Evolutionary conservation across 305 asterid genomes (phyloP).

Genomic region (Ajuga reptans): DNA sequence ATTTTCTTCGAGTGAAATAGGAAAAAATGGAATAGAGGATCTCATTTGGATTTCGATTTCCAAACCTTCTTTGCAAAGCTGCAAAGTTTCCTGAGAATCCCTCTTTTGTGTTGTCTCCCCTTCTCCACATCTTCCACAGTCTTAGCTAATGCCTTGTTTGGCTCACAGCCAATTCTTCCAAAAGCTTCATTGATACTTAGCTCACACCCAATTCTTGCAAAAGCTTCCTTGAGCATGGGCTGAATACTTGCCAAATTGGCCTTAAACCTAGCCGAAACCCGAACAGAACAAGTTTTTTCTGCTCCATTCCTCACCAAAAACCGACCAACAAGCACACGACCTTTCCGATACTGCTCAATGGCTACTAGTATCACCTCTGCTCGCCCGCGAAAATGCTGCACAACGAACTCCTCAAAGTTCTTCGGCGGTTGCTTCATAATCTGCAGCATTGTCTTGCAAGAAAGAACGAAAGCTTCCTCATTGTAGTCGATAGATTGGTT

Average conservation of each 20-base stretch:
- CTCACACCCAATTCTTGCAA: neutral
- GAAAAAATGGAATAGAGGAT: too few species aligned
- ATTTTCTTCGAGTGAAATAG: too few species aligned
- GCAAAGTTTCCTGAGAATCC: too few species aligned
- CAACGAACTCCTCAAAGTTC: conserved; percentile 29
- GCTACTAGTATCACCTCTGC: conserved; percentile 15
- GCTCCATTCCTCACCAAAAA: neutral
- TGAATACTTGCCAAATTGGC: neutral
- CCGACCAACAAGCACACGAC: conserved; percentile 18
- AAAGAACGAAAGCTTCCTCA: conserved; percentile 19
- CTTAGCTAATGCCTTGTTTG: too few species aligned
- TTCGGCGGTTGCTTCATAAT: conserved; percentile 23
- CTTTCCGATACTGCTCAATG: conserved; percentile 18
- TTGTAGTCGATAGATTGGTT: conserved; percentile 21
- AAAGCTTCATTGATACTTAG: neutral
- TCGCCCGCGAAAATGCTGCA: conserved; percentile 18
- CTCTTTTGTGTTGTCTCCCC: too few species aligned
- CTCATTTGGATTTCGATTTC: too few species aligned
- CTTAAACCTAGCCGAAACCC: conserved; percentile 12
- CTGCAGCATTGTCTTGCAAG: conserved; percentile 35
- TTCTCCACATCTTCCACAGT: too few species aligned
- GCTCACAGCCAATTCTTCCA: too few species aligned
- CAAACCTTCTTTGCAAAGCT: too few species aligned
- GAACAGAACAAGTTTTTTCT: neutral
- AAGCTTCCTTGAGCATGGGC: conserved; percentile 14